Evolutionary conservation across 805 yeast genomes (phyloP).

Genomic region (Saccharomycopsis amapae): DNA sequence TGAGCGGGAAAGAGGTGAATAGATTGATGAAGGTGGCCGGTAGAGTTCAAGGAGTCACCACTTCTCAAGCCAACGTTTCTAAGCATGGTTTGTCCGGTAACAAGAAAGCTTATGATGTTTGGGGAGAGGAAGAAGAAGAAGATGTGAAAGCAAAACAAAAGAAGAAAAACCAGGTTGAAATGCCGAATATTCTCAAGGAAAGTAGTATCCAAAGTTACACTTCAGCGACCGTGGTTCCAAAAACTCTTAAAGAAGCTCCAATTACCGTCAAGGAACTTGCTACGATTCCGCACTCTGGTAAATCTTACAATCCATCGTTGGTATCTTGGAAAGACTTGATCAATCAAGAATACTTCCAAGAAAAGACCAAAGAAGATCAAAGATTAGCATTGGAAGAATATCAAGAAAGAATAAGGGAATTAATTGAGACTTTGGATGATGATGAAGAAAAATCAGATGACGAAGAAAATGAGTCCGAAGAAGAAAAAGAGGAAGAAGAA

Average conservation of each 20-base stretch:
- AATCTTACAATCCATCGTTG: slow-evolving; percentile 85
- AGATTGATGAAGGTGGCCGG: slow-evolving; percentile 75
- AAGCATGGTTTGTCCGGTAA: slow-evolving; percentile 56
- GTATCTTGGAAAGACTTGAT: slow-evolving; percentile 76
- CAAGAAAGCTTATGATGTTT: slow-evolving; percentile 49
- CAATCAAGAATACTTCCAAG: slow-evolving; percentile 55
- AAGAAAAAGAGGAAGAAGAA: slow-evolving; percentile 29
- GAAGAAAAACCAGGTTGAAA: slow-evolving; percentile 23
- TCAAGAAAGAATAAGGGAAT: slow-evolving; percentile 51
- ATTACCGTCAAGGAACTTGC: slow-evolving; percentile 45
- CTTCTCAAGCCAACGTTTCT: slow-evolving; percentile 45
- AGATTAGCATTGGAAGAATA: slow-evolving; percentile 56
- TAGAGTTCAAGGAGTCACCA: slow-evolving; percentile 48
- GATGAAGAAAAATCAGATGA: slow-evolving; percentile 40
- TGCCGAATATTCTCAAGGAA: slow-evolving; percentile 35
- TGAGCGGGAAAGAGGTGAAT: slow-evolving; percentile 53
- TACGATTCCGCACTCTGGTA: slow-evolving; percentile 69
- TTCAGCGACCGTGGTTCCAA: slow-evolving; percentile 43
- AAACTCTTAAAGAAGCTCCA: slow-evolving; percentile 47
- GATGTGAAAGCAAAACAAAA: slow-evolving; percentile 20
- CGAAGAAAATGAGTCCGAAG: slow-evolving; percentile 34
- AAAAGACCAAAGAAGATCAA: slow-evolving; percentile 59
- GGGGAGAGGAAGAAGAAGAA: slow-evolving; percentile 35
- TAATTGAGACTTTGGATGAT: slow-evolving; percentile 55
- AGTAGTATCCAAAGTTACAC: slow-evolving; percentile 42